Conservation (phyloP, 768 basidiomycete species). For the Phanerochaete sordida region DNA sequence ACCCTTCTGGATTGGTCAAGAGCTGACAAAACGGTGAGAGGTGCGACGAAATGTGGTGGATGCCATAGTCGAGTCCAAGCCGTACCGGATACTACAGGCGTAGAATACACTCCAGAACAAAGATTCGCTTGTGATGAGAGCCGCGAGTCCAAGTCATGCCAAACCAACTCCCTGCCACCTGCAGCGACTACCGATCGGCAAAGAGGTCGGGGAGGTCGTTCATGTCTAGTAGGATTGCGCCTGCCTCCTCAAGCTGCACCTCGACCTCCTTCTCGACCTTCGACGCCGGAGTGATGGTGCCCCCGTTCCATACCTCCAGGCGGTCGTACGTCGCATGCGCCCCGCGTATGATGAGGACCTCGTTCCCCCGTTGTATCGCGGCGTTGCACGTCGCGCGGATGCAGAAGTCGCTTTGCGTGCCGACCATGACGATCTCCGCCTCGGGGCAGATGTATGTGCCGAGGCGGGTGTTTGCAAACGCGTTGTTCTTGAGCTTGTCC, state of each 20-base stretch:
- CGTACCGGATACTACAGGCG: neutral
- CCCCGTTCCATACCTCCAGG: conserved; percentile 55
- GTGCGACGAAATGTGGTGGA: neutral
- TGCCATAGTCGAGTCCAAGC: neutral
- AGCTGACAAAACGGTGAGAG: neutral
- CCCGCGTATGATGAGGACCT: conserved; percentile 57
- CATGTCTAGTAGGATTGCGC: conserved; percentile 64
- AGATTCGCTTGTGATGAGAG: neutral
- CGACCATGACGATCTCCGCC: conserved; percentile 63
- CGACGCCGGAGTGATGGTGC: conserved; percentile 36
- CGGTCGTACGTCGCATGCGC: conserved; percentile 70
- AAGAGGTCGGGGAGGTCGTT: conserved; percentile 59
- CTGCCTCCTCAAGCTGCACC: conserved; percentile 65
- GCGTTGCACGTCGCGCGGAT: conserved; percentile 51
- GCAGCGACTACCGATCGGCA: conserved; percentile 39
- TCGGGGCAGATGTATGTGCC: conserved; percentile 44
- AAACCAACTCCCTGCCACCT: neutral
- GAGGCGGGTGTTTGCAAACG: conserved; percentile 58
- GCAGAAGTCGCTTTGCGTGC: conserved; percentile 67
- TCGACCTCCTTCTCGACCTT: conserved; percentile 59
- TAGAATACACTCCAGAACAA: neutral
- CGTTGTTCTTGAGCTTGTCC: conserved; percentile 65
- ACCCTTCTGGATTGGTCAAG: neutral
- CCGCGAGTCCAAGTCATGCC: neutral
- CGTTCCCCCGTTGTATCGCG: conserved; percentile 61